Percentiles rank a stretch among this genome's conserved stretches.
Evolutionary conservation across 2,329 filamentous ascomycete species (phyloP).

Genomic region (Xylariales sp.): DNA sequence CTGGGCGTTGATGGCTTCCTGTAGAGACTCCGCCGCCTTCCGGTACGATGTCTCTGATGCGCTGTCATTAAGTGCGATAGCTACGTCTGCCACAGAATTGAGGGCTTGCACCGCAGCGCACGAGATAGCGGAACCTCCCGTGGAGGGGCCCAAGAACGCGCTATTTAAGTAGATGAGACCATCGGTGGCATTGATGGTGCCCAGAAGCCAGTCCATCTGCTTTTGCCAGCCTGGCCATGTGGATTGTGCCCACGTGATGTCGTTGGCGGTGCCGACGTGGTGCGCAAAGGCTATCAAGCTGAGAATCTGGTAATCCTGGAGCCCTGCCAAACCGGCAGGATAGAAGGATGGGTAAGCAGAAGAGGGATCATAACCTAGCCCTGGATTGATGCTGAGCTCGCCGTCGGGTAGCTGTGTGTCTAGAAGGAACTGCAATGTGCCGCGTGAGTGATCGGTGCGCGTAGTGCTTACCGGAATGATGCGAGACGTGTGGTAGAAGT

Average conservation of each 20-base stretch:
- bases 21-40: conserved; percentile 1
- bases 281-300: conserved; percentile 11
- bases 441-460: conserved; percentile 26
- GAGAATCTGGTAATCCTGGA: conserved; percentile 16
- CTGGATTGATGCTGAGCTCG: conserved; percentile 6
- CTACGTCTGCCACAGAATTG: conserved; percentile 9
- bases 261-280: conserved; percentile 12
- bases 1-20: conserved; percentile 9
- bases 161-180: conserved; percentile 10
- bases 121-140: conserved; percentile 7
- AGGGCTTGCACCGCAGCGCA: conserved; percentile 12
- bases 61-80: conserved; percentile 13
- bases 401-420: no score
- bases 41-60: background rate
- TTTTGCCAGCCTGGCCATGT: conserved; percentile 13
- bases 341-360: conserved; percentile 8
- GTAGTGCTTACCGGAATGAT: conserved; percentile 29
- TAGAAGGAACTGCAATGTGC: conserved; percentile 26
- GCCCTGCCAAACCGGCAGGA: background rate
- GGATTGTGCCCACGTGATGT: conserved; percentile 8
- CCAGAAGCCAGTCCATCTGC: conserved; percentile 8
- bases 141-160: conserved; percentile 11
- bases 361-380: conserved; percentile 8
- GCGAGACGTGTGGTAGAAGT: conserved; percentile 34
- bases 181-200: conserved; percentile 8